Conservation (phyloP, 2,329 filamentous ascomycete species). For the Phyllosticta capitalensis region DNA sequence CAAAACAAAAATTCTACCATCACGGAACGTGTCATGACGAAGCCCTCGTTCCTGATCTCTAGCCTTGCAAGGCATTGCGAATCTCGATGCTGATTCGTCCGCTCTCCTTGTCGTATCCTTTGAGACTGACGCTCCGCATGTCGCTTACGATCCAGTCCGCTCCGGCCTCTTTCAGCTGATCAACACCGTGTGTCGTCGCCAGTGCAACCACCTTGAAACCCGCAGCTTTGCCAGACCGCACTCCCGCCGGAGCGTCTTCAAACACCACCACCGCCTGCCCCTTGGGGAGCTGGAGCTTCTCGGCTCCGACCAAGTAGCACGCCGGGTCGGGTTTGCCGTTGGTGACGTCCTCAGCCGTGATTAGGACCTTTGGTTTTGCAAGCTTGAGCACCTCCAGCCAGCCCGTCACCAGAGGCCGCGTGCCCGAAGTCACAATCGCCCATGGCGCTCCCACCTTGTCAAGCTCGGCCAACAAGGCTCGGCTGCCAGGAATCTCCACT, state of each 20-base stretch:
- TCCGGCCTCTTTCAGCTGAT: conserved; percentile 62
- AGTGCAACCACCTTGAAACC: conserved; percentile 80
- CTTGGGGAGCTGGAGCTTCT: conserved; percentile 31
- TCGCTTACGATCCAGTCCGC: conserved; percentile 84
- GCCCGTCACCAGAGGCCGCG: conserved; percentile 37
- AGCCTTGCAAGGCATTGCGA: conserved; percentile 44
- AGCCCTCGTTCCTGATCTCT: conserved; percentile 9
- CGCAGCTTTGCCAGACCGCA: conserved; percentile 72
- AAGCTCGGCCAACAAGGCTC: conserved; percentile 58
- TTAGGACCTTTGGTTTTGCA: conserved; percentile 36
- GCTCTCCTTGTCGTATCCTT: conserved; percentile 42
- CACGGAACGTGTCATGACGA: conserved; percentile 4
- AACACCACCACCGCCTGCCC: conserved; percentile 56
- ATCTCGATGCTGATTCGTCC: conserved; percentile 61
- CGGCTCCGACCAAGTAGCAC: conserved; percentile 37
- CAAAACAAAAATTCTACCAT: neutral
- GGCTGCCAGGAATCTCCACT: conserved; percentile 75
- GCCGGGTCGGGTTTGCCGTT: conserved; percentile 42
- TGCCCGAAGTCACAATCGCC: conserved; percentile 62
- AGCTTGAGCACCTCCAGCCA: conserved; percentile 43
- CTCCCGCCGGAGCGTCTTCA: conserved; percentile 82
- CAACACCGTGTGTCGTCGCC: conserved; percentile 69
- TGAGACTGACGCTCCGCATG: conserved; percentile 60
- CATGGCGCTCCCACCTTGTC: conserved; percentile 57
- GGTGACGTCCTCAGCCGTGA: conserved; percentile 41